These are phyloP conservation scores for Collybia nuda DNA, from an alignment of 768 basidiomycete species.

Conservation along the genomic window DNA sequence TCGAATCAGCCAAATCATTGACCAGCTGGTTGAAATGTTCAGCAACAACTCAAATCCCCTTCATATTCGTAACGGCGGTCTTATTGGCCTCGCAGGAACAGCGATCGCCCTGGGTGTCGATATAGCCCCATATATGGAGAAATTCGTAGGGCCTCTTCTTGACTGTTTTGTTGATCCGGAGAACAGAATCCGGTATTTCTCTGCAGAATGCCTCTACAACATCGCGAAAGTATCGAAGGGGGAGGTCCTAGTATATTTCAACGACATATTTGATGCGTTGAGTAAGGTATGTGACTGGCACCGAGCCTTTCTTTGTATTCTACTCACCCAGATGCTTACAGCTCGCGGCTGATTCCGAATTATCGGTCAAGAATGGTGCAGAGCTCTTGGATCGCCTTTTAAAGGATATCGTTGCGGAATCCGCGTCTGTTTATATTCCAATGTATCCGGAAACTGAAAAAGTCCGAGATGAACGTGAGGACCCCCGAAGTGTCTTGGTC, in stretches of 20 bases:
- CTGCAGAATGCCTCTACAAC: constrained; percentile 97
- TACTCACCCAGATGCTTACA: constrained; percentile 27
- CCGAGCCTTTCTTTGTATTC: background rate
- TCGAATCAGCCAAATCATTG: constrained; percentile 84
- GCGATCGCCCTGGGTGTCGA: constrained; percentile 97
- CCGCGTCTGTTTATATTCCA: constrained; percentile 92
- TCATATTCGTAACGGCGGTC: constrained; percentile 90
- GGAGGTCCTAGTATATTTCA: constrained; percentile 95
- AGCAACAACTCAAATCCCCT: constrained; percentile 77
- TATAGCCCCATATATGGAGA: constrained; percentile 91
- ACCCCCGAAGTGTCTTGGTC: constrained; percentile 61
- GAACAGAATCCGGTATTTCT: constrained; percentile 95
- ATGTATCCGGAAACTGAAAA: constrained; percentile 81
- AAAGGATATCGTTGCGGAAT: constrained; percentile 97
- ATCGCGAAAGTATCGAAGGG: constrained; percentile 97
- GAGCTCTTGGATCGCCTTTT: constrained; percentile 95
- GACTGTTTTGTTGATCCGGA: constrained; percentile 93
- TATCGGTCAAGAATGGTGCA: constrained; percentile 97
- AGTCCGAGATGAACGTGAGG: constrained; percentile 57
- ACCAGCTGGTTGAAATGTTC: constrained; percentile 95
- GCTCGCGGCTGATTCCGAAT: constrained; percentile 94
- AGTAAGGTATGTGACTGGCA: constrained; percentile 75
- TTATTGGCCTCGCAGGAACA: constrained; percentile 94
- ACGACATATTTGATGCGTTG: constrained; percentile 95
- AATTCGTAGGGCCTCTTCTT: constrained; percentile 86